phyloP scores from a whole-genome alignment of 176 grass and related monocot species.

The Eleusine coracana region DNA sequence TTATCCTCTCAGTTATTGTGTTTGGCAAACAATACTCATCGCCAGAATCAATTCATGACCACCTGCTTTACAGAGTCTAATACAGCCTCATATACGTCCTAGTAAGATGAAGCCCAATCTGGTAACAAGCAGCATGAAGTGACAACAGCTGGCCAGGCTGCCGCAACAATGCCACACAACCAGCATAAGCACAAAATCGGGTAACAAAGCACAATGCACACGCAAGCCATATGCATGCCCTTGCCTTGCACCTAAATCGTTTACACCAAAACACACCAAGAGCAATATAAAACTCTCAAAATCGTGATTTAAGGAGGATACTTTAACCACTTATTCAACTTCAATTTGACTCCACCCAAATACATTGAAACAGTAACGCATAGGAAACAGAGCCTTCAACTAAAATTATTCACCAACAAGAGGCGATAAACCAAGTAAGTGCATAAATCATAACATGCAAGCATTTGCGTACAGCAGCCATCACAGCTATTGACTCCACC shows the following conservation, averaged over 20 bases:
- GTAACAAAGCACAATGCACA: neutral
- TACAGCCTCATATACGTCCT: neutral
- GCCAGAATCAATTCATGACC: too few relatives aligned
- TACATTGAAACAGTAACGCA: neutral
- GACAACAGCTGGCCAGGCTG: neutral
- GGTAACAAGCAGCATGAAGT: neutral
- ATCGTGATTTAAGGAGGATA: neutral
- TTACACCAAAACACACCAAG: conserved; percentile 2
- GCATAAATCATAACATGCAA: neutral
- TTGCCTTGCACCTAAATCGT: neutral
- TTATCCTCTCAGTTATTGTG: too few relatives aligned
- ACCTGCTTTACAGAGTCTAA: too few relatives aligned
- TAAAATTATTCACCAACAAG: neutral
- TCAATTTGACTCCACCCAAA: neutral
- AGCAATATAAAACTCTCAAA: neutral
- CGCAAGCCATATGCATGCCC: neutral
- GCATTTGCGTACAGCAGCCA: too few relatives aligned
- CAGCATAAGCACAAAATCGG: neutral
- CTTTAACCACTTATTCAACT: neutral
- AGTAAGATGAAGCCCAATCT: neutral
- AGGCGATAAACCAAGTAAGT: neutral
- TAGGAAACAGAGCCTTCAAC: neutral
- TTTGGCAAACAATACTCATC: too few relatives aligned
- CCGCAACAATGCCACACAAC: neutral
- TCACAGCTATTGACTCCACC: neutral